phyloP scores from a whole-genome alignment of 495 filamentous ascomycete genomes.

The Penicillium egyptiacum region DNA sequence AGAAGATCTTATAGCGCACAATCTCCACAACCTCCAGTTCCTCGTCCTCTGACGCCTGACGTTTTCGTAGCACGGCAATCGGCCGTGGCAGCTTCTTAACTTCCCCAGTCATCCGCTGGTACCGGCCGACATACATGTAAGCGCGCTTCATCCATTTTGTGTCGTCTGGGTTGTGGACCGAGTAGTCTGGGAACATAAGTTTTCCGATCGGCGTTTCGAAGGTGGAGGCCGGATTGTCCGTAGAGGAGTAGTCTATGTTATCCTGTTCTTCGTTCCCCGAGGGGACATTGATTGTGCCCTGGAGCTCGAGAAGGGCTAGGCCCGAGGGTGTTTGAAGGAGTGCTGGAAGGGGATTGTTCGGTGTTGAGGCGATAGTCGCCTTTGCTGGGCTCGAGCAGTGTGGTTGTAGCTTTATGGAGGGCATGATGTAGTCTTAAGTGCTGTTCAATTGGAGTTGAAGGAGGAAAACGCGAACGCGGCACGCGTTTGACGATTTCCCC shows the following conservation, averaged over 20 bases:
- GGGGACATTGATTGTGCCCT: slow-evolving; percentile 76
- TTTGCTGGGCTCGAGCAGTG: slow-evolving; percentile 9
- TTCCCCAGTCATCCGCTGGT: slow-evolving; percentile 88
- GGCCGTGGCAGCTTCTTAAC: slow-evolving; percentile 79
- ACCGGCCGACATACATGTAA: slow-evolving; percentile 82
- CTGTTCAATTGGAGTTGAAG: not conserved
- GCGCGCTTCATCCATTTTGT: slow-evolving; percentile 84
- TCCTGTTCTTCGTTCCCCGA: slow-evolving; percentile 23
- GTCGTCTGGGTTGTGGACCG: slow-evolving; percentile 46
- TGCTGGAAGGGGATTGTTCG: slow-evolving; percentile 66
- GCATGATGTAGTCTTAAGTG: slow-evolving; percentile 33
- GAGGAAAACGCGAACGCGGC: slow-evolving; percentile 8
- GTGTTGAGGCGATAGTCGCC: slow-evolving; percentile 10
- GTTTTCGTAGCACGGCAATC: slow-evolving; percentile 65
- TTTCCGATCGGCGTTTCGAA: slow-evolving; percentile 64
- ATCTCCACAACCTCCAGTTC: slow-evolving; percentile 79
- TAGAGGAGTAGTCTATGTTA: slow-evolving; percentile 10
- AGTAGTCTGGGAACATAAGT: slow-evolving; percentile 77
- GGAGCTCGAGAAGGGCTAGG: slow-evolving; percentile 82
- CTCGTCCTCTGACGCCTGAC: slow-evolving; percentile 27
- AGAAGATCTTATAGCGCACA: slow-evolving; percentile 84
- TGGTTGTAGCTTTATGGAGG: slow-evolving; percentile 42
- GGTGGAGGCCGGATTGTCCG: slow-evolving; percentile 13
- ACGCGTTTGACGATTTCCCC: slow-evolving; percentile 5
- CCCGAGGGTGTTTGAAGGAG: slow-evolving; percentile 80